Percentiles rank a stretch among this genome's conserved stretches.
These are phyloP conservation scores for Arthrobotrys megalospora DNA, from an alignment of 2,329 filamentous ascomycete genomes.

Conservation along the genomic window DNA sequence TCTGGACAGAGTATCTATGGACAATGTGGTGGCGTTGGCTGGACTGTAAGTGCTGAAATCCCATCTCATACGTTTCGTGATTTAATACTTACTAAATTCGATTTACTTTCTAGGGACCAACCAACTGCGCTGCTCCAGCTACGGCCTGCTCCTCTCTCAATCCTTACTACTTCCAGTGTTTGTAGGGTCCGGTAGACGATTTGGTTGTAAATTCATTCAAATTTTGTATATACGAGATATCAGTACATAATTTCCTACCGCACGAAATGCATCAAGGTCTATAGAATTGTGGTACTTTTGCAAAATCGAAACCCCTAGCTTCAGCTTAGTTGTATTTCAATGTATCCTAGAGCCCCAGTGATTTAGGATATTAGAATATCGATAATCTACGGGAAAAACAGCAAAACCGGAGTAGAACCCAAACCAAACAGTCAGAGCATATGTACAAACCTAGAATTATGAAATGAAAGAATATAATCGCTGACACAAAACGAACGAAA, in stretches of 20 bases:
- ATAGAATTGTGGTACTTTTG: no score
- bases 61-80: not conserved
- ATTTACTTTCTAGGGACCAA: constrained; percentile 37
- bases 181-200: constrained; percentile 26
- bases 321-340: no score
- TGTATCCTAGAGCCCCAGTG: no score
- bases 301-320: no score
- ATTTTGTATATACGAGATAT: constrained; percentile 30
- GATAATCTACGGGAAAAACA: no score
- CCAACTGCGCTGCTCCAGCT: constrained; percentile 45
- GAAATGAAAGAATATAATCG: not conserved
- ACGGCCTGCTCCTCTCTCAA: constrained; percentile 38
- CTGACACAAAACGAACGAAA: not conserved
- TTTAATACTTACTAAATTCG: not conserved
- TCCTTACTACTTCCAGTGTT: constrained; percentile 43
- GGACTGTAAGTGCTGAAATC: constrained; percentile 39
- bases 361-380: no score
- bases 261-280: no score
- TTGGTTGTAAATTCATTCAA: not conserved
- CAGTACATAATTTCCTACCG: constrained; percentile 24
- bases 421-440: no score
- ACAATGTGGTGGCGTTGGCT: constrained; percentile 48
- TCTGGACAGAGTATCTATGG: constrained; percentile 38
- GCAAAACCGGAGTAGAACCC: no score
- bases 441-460: no score